Evolutionary conservation across 768 basidiomycete species (phyloP).

Genomic region (Hygrophorus pudorinus): DNA sequence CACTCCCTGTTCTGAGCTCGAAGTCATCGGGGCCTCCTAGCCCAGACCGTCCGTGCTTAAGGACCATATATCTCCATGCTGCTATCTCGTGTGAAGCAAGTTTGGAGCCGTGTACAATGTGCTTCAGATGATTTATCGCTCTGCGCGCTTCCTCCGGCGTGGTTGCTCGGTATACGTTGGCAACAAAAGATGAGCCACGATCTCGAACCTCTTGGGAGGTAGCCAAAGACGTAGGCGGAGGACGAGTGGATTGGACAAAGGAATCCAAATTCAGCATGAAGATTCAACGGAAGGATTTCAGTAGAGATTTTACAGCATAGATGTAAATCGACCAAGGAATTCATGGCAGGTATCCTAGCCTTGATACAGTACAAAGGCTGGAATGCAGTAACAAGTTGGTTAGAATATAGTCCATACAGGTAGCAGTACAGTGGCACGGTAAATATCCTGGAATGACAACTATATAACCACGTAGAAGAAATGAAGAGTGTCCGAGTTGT

Average conservation of each 20-base stretch:
- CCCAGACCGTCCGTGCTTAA: conserved; percentile 56
- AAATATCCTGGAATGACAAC: too few species aligned
- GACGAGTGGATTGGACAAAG: conserved; percentile 38
- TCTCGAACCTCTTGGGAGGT: conserved; percentile 71
- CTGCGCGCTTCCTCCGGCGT: conserved; percentile 41
- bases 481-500: too few species aligned
- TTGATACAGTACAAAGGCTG: too few species aligned
- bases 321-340: background rate
- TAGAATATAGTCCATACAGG: too few species aligned
- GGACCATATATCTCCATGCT: conserved; percentile 72
- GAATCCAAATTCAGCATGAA: conserved; percentile 32
- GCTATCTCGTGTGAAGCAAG: conserved; percentile 64
- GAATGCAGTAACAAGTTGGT: too few species aligned
- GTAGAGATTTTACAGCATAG: background rate
- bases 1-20: conserved; percentile 47
- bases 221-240: conserved; percentile 34
- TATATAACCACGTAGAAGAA: too few species aligned
- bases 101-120: conserved; percentile 46
- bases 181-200: conserved; percentile 64
- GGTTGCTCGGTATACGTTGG: conserved; percentile 45
- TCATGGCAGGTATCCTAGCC: too few species aligned
- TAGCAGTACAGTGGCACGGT: too few species aligned
- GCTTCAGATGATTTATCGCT: conserved; percentile 40
- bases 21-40: conserved; percentile 70
- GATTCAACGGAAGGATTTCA: background rate